Evolutionary conservation across 352 stramenopile species (phyloP), one percentile per base, ranked within the genome.

Genomic region (Pythium pyrilobum): DNA sequence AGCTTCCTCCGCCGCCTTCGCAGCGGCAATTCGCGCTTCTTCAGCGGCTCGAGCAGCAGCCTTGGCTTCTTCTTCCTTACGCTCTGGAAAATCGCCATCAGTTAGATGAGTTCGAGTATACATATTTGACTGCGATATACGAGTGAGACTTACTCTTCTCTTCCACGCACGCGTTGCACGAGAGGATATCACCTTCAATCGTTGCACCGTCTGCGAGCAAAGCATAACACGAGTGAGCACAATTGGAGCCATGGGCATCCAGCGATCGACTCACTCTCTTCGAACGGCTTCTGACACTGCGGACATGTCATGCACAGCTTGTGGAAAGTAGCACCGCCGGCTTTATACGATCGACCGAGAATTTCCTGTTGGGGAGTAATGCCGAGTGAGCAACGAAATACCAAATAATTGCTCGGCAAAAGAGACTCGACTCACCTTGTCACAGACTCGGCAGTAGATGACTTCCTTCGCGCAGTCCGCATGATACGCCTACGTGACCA

Each of bases 291-390:
- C 21, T 76, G 64, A 59, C 79, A 92, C 28, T 75, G 59, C 0
- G 77, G 82, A 59, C 81, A 92, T 27, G 83, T 45, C 77, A 92
- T 89, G 45, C 81, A 92, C 13, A 89, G 67, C 40, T 85, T 85
- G 56, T 92, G 81, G 67, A 89, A 92, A 3, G 70, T 71, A 2
- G 61, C 58, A 27, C 80, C 77, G 0, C 65, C 81, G 48, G 70
- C 75, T 23, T 83, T 81, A 45, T 92, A 87, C 49, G 85, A 73
- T 24, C 79, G 75, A 2, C 81, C 81, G 28, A 92, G 70, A 34
- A 92, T 89, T 67, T 92, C 81, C 71, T 85, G n/a, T n/a, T n/a
- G n/a, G n/a, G n/a, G n/a, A n/a, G n/a, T n/a, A 43, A 13, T 20
- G 24, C 23, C 21, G 21, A 31, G n/a, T 12, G 10, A 33, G 28